Evolutionary conservation across 139 green algal species (phyloP).

Genomic region (Coelastrella sp.): DNA sequence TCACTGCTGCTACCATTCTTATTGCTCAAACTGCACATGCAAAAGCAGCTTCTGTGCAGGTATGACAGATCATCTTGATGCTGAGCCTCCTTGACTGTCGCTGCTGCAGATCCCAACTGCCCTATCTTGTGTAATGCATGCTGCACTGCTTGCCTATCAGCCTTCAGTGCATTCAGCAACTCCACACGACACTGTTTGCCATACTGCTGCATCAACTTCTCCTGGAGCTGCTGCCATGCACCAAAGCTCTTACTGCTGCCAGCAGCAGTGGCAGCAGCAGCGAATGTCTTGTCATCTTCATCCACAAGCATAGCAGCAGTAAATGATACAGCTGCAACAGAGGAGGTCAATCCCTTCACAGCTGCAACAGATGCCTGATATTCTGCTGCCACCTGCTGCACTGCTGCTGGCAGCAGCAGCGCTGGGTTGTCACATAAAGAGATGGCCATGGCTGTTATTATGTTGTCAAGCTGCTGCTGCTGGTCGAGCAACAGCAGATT

Average conservation of each 20-base stretch:
- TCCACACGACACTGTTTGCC: background rate
- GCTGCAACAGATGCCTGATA: background rate
- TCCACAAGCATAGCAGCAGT: conserved; percentile 28
- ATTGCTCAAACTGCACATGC: too few relatives aligned
- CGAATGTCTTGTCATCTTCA: background rate
- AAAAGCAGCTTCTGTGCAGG: background rate
- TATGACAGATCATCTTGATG: background rate
- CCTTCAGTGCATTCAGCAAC: background rate
- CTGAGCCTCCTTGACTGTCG: background rate
- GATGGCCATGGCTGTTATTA: conserved; percentile 6
- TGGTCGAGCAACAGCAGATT: background rate
- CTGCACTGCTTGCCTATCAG: background rate
- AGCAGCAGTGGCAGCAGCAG: background rate
- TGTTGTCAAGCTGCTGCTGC: background rate
- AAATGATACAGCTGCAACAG: conserved; percentile 1
- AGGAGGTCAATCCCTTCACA: background rate
- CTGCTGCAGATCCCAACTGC: background rate
- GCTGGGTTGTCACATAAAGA: background rate
- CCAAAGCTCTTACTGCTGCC: background rate
- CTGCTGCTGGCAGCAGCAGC: background rate
- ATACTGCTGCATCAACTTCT: background rate
- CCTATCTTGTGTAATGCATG: background rate
- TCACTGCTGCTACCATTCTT: background rate
- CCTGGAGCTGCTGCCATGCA: background rate
- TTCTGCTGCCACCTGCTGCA: conserved; percentile 25